Base-by-base conservation (phyloP, 2,329 filamentous ascomycete genomes). In the Penicillium sp. region DNA sequence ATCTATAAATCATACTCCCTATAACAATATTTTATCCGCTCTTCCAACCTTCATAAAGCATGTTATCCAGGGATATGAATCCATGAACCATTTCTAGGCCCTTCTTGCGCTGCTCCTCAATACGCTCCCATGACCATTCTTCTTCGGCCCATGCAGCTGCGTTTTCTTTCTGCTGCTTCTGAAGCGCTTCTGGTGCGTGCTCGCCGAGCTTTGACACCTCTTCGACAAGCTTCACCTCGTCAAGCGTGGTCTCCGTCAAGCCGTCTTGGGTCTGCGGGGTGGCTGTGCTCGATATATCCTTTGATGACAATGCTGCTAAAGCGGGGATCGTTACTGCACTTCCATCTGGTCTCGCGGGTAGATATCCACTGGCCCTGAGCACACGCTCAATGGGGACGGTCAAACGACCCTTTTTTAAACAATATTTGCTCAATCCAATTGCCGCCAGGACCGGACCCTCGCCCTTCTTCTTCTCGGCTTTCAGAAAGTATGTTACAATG, bases 371-470 rank as follows among this genome's bases (percentile, higher is more conserved):
- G 35, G 86, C 82, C 45, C 83, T 79, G 24, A 97, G 78, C 7
- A 93, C 79, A 47, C 89, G 79, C 63, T 91, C 88, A 0, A 94
- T 92, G 62, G 92, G 85, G 3, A 97, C 84, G 0, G 93, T 97
- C 65, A 94, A 79, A 23, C 93, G 80, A 1, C 88, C 89, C 56
- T 91, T 80, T 77, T 93, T 93, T 70, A 90, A 86, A 42, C 93
- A 89, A 70, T 93, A 93, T 76, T 91, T 92, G 75, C 83, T 86
- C 45, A 93, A 72, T 0, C 85, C 86, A 0, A 86, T 87, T 1
- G 89, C 90, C 63, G 88, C 81, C 40, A 93, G 80, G 59, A 82
- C 84, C 33, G 82, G 85, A 69, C 52, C 49, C 18, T 84, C 79
- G 70, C 73, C 77, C 12, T 42, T 57, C n/a, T 74, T 74, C 46